Base-by-base conservation (phyloP, 176 grass and related monocot genomes). In the Eremochloa ophiuroides region DNA sequence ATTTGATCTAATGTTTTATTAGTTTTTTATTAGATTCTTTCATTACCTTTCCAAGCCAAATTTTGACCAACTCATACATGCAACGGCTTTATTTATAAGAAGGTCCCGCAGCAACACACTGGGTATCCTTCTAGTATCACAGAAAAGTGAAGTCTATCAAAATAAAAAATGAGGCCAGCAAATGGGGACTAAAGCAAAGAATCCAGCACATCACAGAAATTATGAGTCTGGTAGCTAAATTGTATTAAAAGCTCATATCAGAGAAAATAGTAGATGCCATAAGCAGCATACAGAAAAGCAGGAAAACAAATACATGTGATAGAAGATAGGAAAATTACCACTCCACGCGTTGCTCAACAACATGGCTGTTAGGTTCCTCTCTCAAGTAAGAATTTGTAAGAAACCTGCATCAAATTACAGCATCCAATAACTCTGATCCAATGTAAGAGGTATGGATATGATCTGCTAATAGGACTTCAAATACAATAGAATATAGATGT, bases 331-430 rank as follows among this genome's bases (percentile, higher is more conserved):
- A 84, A 61, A 82, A 33, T 89, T 97, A 97, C 94, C 92, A 97
- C 78, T 97, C 94, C 1, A 97, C 94, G 15, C 85, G 91, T 79
- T 97, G 94, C 81, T 97, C 94, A 47, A 97, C 94, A n/a, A 91
- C 94, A 87, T 97, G 92, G 65, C 94, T 97, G 48, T 91, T 97
- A 76, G 91, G 94, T 84, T 97, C 94, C 77, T 97, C 94, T 69
- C 91, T 93, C 83, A 94, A 66, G 59, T 97, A 97, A 11, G 89
- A 86, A 90, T 35, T 97, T 82, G 94, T 94, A 77, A 97, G 82
- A 35, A 35, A 35, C 34, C 34, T 35, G 34, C 34, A 35, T 79
- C 12, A 0, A 77, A 58, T 67, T 41, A 79, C 28, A 34, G 41
- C 23, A 47, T 56, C 63, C 28, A 3, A 51, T 87, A 30, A 47